These are phyloP conservation scores for Lasiosphaeria miniovina DNA, from an alignment of 495 filamentous ascomycete genomes.

Conservation along the genomic window DNA sequence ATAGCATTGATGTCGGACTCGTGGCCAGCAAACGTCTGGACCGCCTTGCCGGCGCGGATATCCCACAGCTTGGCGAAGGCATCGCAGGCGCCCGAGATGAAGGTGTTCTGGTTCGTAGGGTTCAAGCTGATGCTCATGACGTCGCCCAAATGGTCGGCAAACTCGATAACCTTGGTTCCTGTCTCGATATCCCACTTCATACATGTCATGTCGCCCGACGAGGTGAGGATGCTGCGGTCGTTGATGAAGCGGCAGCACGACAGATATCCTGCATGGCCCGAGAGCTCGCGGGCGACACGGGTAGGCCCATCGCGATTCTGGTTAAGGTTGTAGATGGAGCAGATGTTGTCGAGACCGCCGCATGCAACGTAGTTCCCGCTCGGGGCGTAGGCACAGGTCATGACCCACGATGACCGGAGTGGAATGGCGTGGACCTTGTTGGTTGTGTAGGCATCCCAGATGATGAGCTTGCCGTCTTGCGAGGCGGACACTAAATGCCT, in stretches of 20 bases:
- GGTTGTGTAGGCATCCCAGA: conserved; percentile 99
- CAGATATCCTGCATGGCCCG: conserved; percentile 94
- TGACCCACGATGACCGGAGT: conserved; percentile 98
- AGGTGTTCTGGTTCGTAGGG: conserved; percentile 96
- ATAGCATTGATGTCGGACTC: conserved; percentile 99
- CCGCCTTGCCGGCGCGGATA: conserved; percentile 95
- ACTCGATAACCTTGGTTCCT: conserved; percentile 94
- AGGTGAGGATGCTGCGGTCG: conserved; percentile 94
- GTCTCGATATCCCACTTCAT: conserved; percentile 99
- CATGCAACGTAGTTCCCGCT: conserved; percentile 98
- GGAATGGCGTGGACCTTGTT: conserved; percentile 99
- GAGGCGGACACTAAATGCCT: conserved; percentile 97
- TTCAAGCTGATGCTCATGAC: conserved; percentile 99
- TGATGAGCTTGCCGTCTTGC: conserved; percentile 98
- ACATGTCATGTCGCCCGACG: conserved; percentile 98
- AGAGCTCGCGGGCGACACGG: conserved; percentile 91
- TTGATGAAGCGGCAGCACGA: conserved; percentile 99
- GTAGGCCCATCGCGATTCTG: conserved; percentile 94
- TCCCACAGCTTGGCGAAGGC: conserved; percentile 99
- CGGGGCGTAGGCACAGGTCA: conserved; percentile 99
- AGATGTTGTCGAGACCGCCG: conserved; percentile 98
- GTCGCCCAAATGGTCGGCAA: conserved; percentile 96
- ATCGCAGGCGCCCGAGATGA: conserved; percentile 97
- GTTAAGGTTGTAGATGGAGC: conserved; percentile 96
- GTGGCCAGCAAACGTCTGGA: conserved; percentile 97